Evolutionary conservation across 306 rosid genomes (phyloP), one percentile per base, ranked within the genome.

Genomic region (Lathyrus tuberosus): DNA sequence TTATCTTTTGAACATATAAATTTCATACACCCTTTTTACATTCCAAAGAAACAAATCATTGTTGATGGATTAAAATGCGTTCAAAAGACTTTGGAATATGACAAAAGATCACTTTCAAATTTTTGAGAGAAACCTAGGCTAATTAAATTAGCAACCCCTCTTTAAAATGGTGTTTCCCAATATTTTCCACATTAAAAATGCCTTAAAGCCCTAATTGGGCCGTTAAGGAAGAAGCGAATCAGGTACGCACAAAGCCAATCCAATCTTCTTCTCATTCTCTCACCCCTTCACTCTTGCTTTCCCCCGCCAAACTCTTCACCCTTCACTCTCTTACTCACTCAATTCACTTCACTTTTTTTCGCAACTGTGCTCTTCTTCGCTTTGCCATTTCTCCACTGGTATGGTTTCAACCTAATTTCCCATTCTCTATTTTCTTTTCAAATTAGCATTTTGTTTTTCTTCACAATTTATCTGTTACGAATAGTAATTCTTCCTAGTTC

Each of bases 191-290:
- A 1, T 31, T 31, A 31, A 31, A 31, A 31, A 31, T 31, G 40
- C 40, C 40, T 5, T 31, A 31, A 31, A 31, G 35, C 11, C 5
- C 3, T 30, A 30, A 14, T 59, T 12, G 15, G 8, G 15, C 15
- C 6, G 7, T 59, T 56, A 26, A 10, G 24, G 6, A 49, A 20
- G n/a, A 52, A 18, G 12, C 33, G 49, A 71, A 70, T 35, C 80
- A 74, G 80, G 82, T 64, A 58, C 85, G 82, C 87, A 80, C 86
- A 86, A 69, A 24, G 70, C 77, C 81, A 80, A 31, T 78, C 77
- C 79, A 78, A 75, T 80, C 84, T 74, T 80, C 74, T 14, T 18
- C 70, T 26, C 67, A 35, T 40, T n/a, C 46, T 68, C 28, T 51
- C 59, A n/a, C 71, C 15, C 63, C 70, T 49, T 28, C 33, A 48